Conservation (phyloP, 192 early-diverging fungal genomes). For the Coemansia javaensis region DNA sequence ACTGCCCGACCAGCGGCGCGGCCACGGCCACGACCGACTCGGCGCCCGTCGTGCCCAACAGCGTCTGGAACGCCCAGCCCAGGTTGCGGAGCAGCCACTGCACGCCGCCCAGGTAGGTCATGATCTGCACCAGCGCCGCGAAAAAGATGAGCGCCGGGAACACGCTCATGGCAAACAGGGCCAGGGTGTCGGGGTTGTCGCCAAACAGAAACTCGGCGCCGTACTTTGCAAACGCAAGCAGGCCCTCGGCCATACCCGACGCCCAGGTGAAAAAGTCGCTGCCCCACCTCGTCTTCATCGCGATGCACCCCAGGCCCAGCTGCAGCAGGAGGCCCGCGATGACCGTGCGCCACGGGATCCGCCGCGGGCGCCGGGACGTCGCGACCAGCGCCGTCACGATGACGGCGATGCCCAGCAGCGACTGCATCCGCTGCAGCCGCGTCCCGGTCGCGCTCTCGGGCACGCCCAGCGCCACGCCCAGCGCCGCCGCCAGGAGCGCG, state of each 20-base stretch:
- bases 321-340: constrained; percentile 65
- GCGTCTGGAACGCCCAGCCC: constrained; percentile 57
- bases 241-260: constrained; percentile 50
- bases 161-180: constrained; percentile 63
- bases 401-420: constrained; percentile 63
- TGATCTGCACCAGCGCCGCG: constrained; percentile 73
- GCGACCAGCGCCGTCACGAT: constrained; percentile 47
- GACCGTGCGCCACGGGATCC: constrained; percentile 74
- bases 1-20: constrained; percentile 80
- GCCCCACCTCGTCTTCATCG: constrained; percentile 68
- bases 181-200: constrained; percentile 32
- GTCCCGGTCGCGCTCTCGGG: constrained; percentile 45
- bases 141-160: constrained; percentile 89
- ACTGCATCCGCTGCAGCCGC: constrained; percentile 69
- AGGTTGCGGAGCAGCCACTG: constrained; percentile 72
- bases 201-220: constrained; percentile 73
- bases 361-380: constrained; percentile 59
- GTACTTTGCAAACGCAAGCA: constrained; percentile 62
- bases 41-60: constrained; percentile 73
- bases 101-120: constrained; percentile 78
- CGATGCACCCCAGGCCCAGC: constrained; percentile 74
- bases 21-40: constrained; percentile 81
- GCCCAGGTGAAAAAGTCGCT: constrained; percentile 69
- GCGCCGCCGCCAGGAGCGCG: constrained; percentile 56
- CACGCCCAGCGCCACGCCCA: constrained; percentile 38